Percentiles rank a stretch among this genome's conserved stretches.
These are phyloP conservation scores for Beauveria brongniartii DNA, from an alignment of 2,329 filamentous ascomycete species.

Conservation along the genomic window DNA sequence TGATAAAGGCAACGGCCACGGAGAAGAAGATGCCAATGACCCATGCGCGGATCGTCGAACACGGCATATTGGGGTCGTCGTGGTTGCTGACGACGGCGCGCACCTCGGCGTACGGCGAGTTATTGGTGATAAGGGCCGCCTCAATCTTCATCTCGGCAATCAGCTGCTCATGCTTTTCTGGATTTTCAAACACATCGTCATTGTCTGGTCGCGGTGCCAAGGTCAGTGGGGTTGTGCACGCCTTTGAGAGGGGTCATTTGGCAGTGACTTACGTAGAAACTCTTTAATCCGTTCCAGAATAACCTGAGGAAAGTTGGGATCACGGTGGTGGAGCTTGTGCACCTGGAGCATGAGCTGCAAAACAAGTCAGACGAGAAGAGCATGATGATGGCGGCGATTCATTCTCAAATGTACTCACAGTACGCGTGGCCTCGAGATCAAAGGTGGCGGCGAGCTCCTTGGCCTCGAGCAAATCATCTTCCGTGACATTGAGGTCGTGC, in stretches of 20 bases:
- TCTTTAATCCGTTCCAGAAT: constrained; percentile 19
- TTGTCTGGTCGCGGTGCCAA: constrained; percentile 12
- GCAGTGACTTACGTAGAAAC: constrained; percentile 14
- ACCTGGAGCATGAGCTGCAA: constrained; percentile 17
- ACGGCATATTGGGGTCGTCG: constrained; percentile 26
- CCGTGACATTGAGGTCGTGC: constrained; percentile 23
- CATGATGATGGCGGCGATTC: not conserved
- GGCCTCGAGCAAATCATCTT: constrained; percentile 24
- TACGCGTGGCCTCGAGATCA: constrained; percentile 20
- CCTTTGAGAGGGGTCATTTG: not conserved
- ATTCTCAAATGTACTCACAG: not conserved
- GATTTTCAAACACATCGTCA: constrained; percentile 25
- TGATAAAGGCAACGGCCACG: constrained; percentile 22
- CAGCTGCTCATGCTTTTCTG: constrained; percentile 28
- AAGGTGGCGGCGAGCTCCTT: constrained; percentile 22
- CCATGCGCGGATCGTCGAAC: constrained; percentile 28
- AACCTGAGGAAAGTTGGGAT: constrained; percentile 21
- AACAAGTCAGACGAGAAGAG: not conserved
- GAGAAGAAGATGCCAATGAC: constrained; percentile 25
- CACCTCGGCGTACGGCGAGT: constrained; percentile 26
- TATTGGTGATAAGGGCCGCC: constrained; percentile 22
- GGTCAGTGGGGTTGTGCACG: too few species aligned
- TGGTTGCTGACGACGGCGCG: constrained; percentile 31
- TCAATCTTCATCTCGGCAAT: constrained; percentile 26
- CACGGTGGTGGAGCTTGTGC: constrained; percentile 19